Conservation (phyloP, 768 basidiomycete species). For the Podaxis pistillaris region DNA sequence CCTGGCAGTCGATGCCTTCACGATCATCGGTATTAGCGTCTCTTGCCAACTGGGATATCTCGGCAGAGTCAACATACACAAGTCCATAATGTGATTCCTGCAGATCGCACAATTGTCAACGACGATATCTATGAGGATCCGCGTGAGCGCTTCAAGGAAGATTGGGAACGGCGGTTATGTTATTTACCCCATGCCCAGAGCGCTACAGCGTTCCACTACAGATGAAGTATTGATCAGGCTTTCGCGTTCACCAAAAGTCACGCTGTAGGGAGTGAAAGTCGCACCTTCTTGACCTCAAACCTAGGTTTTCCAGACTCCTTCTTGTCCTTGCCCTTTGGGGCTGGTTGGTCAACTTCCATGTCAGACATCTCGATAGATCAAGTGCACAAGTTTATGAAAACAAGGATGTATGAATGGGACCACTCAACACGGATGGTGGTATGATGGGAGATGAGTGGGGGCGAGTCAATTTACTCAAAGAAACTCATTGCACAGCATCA, state of each 20-base stretch:
- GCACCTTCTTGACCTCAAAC: constrained; percentile 99
- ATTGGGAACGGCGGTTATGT: background rate
- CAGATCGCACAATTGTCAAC: constrained; percentile 99
- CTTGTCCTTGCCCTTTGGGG: constrained; percentile 50
- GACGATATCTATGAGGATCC: constrained; percentile 72
- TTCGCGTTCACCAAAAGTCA: background rate
- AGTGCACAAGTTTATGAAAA: background rate
- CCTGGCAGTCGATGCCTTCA: constrained; percentile 99
- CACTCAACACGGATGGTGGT: background rate
- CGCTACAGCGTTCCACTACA: constrained; percentile 97
- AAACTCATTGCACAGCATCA: constrained; percentile 1
- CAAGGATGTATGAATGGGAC: background rate
- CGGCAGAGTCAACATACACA: constrained; percentile 60
- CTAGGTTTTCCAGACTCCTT: constrained; percentile 71
- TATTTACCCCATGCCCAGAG: constrained; percentile 96
- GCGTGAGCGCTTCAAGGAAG: constrained; percentile 17
- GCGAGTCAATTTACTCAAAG: background rate
- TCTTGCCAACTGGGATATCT: background rate
- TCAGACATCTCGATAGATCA: constrained; percentile 23
- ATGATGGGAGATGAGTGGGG: background rate
- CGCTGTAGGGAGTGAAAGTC: constrained; percentile 13
- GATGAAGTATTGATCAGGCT: constrained; percentile 12
- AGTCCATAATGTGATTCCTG: constrained; percentile 99
- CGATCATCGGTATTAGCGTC: constrained; percentile 7
- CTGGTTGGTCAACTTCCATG: constrained; percentile 59